Base-by-base conservation (phyloP, 345 rosid species). In the Populus ilicifolia region DNA sequence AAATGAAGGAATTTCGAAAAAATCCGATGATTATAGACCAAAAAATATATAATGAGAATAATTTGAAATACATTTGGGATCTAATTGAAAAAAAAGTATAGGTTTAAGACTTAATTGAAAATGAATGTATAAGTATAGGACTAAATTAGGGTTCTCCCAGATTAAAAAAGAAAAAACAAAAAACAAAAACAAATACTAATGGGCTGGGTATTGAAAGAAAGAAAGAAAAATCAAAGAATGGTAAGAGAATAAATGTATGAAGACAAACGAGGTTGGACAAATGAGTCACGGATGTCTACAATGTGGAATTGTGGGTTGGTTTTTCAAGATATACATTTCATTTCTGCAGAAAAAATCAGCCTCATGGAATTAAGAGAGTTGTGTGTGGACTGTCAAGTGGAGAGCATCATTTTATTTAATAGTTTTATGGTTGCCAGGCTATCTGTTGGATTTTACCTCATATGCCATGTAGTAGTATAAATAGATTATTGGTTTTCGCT, bases 251-350 rank as follows among this genome's bases (percentile, higher is more conserved):
- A 11, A 52, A 35, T 11, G 44, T 46, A 27, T 16, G 6, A n/a
- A 67, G 77, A 73, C 81, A 79, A 79, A 73, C n/a, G 11, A 6
- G 27, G 44, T 78, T 38, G 67, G 67, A 66, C 46, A 1, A 16
- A 33, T 52, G 76, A 73, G 75, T 71, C 71, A n/a, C 66, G 46
- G 63, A 39, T 23, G 21, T 35, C 35, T 64, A 12, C 48, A 66
- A 52, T 33, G 75, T 54, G 77, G 77, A 78, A 72, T 72, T 52
- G 77, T 21, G 44, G 44, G 11, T 12, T 10, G 13, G 3, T 73
- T 73, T 79, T 20, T 17, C 73, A 65, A 73, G 77, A 69, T 43
- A 77, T 50, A 6, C 59, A 27, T 73, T 56, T 46, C 12, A 73
- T 69, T 29, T 13, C 5, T 46, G 50, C 50, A 44, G 2, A 44